Percentiles rank a stretch among this genome's conserved stretches.
Evolutionary conservation across 331 rosid genomes (phyloP).

Genomic region (Spiraea crenata): DNA sequence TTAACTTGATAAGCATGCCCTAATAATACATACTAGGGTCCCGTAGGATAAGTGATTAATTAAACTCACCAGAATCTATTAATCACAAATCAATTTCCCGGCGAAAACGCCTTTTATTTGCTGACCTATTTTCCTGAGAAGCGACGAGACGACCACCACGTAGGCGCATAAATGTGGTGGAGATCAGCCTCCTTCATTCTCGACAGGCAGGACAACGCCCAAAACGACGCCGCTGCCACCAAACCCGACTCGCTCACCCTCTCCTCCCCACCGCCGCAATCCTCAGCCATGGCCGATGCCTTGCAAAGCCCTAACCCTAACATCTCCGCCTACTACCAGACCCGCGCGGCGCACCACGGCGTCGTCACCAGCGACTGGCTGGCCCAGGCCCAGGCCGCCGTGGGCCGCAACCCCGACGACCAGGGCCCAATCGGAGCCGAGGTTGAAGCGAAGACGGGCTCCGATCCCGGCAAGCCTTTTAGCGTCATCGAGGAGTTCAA

Average conservation of each 20-base stretch:
- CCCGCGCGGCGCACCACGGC: slow-evolving; percentile 67
- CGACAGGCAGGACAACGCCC: slow-evolving; percentile 31
- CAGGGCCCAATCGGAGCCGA: neutral
- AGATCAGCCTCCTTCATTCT: slow-evolving; percentile 66
- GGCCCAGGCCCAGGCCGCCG: slow-evolving; percentile 84
- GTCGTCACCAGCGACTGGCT: slow-evolving; percentile 85
- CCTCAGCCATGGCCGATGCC: slow-evolving; percentile 43
- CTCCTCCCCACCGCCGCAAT: slow-evolving; percentile 33
- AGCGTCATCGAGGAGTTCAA: slow-evolving; percentile 84
- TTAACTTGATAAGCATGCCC: no score
- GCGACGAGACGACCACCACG: neutral
- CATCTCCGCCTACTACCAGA: slow-evolving; percentile 78
- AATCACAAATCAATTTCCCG: neutral
- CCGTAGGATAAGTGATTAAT: no score
- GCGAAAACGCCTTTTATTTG: neutral
- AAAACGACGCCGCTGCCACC: slow-evolving; percentile 27
- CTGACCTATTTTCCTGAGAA: slow-evolving; percentile 10
- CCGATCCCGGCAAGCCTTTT: slow-evolving; percentile 45
- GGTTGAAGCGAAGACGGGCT: neutral
- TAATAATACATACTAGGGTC: no score
- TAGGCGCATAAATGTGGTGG: slow-evolving; percentile 50
- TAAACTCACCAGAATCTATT: slow-evolving; percentile 14
- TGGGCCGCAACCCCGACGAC: slow-evolving; percentile 29
- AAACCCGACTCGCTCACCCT: slow-evolving; percentile 29
- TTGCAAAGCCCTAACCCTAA: slow-evolving; percentile 42